A percentile compares a stretch with the other conserved stretches of the same genome.
Evolutionary conservation across 495 filamentous ascomycete species (phyloP).

Genomic region (Acidomyces sp.): DNA sequence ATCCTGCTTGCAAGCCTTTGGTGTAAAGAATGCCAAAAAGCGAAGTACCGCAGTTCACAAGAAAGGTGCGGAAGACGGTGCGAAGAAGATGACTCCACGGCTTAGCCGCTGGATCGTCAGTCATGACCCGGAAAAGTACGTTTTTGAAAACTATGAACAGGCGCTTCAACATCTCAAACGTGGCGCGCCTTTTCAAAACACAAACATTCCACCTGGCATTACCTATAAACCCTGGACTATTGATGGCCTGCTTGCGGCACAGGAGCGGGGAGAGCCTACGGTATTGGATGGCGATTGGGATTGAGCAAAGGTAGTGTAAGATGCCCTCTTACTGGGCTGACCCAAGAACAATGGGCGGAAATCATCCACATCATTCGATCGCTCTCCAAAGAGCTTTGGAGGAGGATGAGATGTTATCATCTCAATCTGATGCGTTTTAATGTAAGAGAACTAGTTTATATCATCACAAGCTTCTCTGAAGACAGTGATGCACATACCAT

Average conservation of each 20-base stretch:
- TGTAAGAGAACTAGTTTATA: no score
- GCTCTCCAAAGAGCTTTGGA: no score
- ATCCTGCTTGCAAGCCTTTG: constrained; percentile 12
- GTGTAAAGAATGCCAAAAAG: constrained; percentile 36
- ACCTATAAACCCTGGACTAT: constrained; percentile 16
- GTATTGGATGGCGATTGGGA: constrained; percentile 7
- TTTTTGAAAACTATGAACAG: constrained; percentile 38
- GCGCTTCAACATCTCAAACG: constrained; percentile 15
- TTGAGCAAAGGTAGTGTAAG: neutral
- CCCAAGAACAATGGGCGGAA: no score
- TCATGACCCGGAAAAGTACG: constrained; percentile 49
- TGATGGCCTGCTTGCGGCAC: constrained; percentile 9
- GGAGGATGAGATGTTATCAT: no score
- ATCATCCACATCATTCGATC: no score
- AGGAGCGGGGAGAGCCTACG: constrained; percentile 3
- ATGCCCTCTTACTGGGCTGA: no score
- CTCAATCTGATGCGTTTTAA: no score
- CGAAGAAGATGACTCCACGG: constrained; percentile 40
- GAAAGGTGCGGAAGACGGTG: constrained; percentile 33
- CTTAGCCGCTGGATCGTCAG: constrained; percentile 46
- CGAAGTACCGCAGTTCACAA: constrained; percentile 35
- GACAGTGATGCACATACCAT: no score
- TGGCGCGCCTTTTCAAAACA: constrained; percentile 12
- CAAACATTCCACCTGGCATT: constrained; percentile 10
- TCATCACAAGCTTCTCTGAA: no score